phyloP scores from a whole-genome alignment of 106 monocot species.

The Triglochin maritima region DNA sequence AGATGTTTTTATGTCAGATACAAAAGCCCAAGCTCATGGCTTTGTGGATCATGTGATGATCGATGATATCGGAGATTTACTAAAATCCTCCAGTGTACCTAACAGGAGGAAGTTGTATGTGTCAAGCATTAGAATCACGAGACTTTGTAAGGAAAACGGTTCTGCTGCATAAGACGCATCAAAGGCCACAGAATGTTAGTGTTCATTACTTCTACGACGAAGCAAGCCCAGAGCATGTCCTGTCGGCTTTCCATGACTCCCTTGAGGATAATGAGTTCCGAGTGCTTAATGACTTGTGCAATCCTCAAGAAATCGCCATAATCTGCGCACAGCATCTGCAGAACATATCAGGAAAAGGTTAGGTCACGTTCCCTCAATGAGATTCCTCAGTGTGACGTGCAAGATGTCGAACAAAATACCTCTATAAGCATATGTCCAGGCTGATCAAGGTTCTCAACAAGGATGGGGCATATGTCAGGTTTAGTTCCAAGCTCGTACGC shows the following conservation, averaged over 20 bases:
- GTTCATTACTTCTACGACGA: conserved; percentile 56
- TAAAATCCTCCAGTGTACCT: background rate
- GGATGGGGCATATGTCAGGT: conserved; percentile 34
- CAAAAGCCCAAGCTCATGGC: too few species aligned
- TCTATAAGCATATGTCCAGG: conserved; percentile 81
- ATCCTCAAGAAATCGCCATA: conserved; percentile 64
- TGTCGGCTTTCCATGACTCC: conserved; percentile 46
- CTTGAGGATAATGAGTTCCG: conserved; percentile 47
- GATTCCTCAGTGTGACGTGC: background rate
- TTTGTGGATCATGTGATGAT: too few species aligned
- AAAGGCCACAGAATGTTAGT: conserved; percentile 62
- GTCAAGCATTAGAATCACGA: background rate
- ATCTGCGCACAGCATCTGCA: conserved; percentile 60
- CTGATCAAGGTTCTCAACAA: conserved; percentile 60
- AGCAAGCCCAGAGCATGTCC: conserved; percentile 64
- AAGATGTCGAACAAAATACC: conserved; percentile 21
- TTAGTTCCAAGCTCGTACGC: conserved; percentile 20
- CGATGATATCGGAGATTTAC: background rate
- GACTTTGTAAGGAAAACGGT: background rate
- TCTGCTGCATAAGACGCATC: conserved; percentile 57
- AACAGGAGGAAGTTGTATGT: background rate
- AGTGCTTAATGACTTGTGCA: conserved; percentile 48
- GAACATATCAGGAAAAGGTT: background rate
- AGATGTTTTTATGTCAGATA: too few species aligned
- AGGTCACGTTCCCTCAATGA: background rate